Conservation (phyloP, 345 rosid species). For the Syzygium aromaticum region DNA sequence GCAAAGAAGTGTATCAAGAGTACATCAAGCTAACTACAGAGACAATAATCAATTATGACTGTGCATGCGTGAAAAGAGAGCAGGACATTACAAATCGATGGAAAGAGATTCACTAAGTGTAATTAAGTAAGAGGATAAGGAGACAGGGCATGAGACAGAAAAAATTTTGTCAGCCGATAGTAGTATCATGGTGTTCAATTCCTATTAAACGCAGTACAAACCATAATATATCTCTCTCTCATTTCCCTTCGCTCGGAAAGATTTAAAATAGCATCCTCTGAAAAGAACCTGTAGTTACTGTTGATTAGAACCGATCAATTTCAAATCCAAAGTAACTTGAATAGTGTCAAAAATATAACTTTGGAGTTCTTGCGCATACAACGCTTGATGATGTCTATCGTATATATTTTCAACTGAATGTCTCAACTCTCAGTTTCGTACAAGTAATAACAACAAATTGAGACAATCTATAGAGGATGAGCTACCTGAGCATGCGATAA, state of each 20-base stretch:
- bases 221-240: neutral
- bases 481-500: constrained; percentile 78
- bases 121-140: neutral
- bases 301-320: neutral
- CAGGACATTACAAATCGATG: neutral
- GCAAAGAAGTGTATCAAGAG: neutral
- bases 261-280: neutral
- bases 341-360: neutral
- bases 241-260: neutral
- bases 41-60: neutral
- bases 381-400: neutral
- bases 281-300: neutral
- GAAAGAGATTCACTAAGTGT: neutral
- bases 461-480: neutral
- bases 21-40: neutral
- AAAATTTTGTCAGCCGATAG: neutral
- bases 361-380: neutral
- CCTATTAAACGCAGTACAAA: neutral
- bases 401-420: neutral
- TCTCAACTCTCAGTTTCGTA: neutral
- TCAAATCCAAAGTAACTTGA: neutral
- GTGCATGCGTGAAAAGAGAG: neutral
- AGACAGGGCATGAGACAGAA: neutral
- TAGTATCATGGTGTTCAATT: neutral
- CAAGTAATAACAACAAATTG: neutral